Evolutionary conservation across 306 rosid genomes (phyloP).

Genomic region (Phaseolus lunatus): DNA sequence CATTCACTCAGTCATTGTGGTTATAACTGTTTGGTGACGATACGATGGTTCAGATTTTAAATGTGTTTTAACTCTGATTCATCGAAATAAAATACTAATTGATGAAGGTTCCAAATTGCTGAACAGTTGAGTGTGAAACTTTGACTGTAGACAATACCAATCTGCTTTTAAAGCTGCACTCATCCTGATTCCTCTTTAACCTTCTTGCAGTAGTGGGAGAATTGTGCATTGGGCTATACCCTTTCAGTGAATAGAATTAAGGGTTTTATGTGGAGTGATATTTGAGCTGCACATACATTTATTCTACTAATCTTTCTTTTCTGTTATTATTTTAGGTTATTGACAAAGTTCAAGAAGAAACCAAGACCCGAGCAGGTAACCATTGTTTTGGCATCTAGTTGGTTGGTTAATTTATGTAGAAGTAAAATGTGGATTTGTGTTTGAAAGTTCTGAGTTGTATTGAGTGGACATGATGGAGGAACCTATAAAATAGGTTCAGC

Average conservation of each 20-base stretch:
- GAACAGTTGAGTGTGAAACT: background rate
- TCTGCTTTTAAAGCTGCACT: background rate
- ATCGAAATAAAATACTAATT: background rate
- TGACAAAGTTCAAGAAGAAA: constrained; percentile 98
- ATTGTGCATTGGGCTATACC: constrained; percentile 7
- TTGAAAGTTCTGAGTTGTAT: background rate
- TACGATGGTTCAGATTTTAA: background rate
- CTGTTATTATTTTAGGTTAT: constrained; percentile 67
- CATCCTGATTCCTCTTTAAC: background rate
- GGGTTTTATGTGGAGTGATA: background rate
- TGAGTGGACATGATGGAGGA: background rate
- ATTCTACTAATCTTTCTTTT: constrained; percentile 37
- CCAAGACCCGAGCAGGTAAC: constrained; percentile 91
- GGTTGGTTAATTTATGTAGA: background rate
- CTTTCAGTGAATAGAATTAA: constrained; percentile 10
- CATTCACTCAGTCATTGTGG: background rate
- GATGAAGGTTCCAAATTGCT: background rate
- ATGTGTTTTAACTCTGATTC: background rate
- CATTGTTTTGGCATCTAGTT: constrained; percentile 33
- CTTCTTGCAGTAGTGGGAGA: background rate
- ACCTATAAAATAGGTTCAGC: background rate
- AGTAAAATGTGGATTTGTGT: constrained; percentile 12
- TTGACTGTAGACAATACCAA: background rate
- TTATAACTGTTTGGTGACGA: background rate
- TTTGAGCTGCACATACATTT: background rate